A percentile compares a stretch with the other conserved stretches of the same genome.
Evolutionary conservation across 495 filamentous ascomycete species (phyloP).

Genomic region (Lentithecium fluviatile): DNA sequence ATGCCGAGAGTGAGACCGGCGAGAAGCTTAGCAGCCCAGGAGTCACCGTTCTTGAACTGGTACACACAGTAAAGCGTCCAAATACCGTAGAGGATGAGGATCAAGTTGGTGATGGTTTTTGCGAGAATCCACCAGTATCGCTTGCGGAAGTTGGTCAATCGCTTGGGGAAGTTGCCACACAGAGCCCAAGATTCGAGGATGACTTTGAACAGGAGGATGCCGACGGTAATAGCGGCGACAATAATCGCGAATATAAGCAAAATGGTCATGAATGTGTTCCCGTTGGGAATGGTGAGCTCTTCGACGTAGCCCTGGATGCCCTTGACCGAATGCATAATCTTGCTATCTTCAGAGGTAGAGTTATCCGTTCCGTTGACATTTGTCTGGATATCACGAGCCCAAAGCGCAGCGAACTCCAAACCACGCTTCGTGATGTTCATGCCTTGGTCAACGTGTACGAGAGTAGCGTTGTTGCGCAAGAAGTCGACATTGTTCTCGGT

Average conservation of each 20-base stretch:
- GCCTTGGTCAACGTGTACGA: slow-evolving; percentile 59
- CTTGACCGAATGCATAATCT: slow-evolving; percentile 53
- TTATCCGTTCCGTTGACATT: slow-evolving; percentile 45
- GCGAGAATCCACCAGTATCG: slow-evolving; percentile 92
- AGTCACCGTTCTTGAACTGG: slow-evolving; percentile 90
- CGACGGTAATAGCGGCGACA: slow-evolving; percentile 78
- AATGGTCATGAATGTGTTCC: slow-evolving; percentile 96
- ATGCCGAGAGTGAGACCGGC: slow-evolving; percentile 76
- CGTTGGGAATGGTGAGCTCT: slow-evolving; percentile 75
- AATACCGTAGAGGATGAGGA: slow-evolving; percentile 87
- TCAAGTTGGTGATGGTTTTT: slow-evolving; percentile 85
- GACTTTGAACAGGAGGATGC: slow-evolving; percentile 87
- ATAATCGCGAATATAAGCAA: slow-evolving; percentile 85
- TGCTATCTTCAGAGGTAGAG: slow-evolving; percentile 36
- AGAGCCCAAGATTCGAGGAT: slow-evolving; percentile 90
- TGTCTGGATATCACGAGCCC: slow-evolving; percentile 52
- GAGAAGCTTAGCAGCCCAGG: slow-evolving; percentile 87
- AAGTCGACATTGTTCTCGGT: slow-evolving; percentile 73
- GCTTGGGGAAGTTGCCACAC: slow-evolving; percentile 81
- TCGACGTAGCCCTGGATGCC: slow-evolving; percentile 76
- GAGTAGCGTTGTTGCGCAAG: slow-evolving; percentile 64
- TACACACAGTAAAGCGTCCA: slow-evolving; percentile 97
- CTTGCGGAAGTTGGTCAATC: slow-evolving; percentile 80
- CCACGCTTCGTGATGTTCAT: slow-evolving; percentile 54
- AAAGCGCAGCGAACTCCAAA: slow-evolving; percentile 52